Evolutionary conservation across 2,329 filamentous ascomycete genomes (phyloP), one percentile per base, ranked within the genome.

Genomic region (Colletotrichum trifolii): DNA sequence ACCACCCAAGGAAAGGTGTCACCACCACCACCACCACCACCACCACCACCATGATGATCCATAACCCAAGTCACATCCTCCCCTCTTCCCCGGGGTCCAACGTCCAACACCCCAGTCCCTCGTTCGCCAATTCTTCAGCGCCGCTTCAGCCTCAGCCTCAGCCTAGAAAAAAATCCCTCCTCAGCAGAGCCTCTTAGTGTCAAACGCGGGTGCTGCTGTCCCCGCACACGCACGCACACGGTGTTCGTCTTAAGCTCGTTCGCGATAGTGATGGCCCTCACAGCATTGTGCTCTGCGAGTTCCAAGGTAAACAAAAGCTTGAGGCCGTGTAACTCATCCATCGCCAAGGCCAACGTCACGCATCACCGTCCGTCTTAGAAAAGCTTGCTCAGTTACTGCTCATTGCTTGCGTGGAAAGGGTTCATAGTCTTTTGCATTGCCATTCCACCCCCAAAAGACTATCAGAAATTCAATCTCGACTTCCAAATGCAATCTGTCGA

Each of bases 401-500:
- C 25, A 25, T 25, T 2, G 25, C 25, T 25, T 25, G 4, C 4
- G 25, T 25, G 25, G 25, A 25, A 25, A 25, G 25, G 25, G 25
- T 5, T 25, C 25, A 25, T 35, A 8, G 52, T 50, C 34, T 64
- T 66, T 53, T 48, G 47, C 48, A 63, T 57, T 57, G 34, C 59
- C 52, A 42, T 64, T 64, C 40, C 43, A 34, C 33, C 53, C 8
- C 42, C 7, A 43, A 13, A 43, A n/a, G 34, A 48, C 43, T 47
- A 57, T 43, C 47, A 49, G 11, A 34, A 55, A 50, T 40, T 25
- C 45, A 60, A 33, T 50, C 50, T 59, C 40, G 36, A 55, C 57
- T 55, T 39, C 17, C 59, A 54, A 55, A 66, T 39, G 48, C 54
- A 47, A 55, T 46, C 42, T 54, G 54, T 58, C 67, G 60, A 67